phyloP scores from a whole-genome alignment of 495 filamentous ascomycete genomes.

The Penicillium cosmopolitanum region DNA sequence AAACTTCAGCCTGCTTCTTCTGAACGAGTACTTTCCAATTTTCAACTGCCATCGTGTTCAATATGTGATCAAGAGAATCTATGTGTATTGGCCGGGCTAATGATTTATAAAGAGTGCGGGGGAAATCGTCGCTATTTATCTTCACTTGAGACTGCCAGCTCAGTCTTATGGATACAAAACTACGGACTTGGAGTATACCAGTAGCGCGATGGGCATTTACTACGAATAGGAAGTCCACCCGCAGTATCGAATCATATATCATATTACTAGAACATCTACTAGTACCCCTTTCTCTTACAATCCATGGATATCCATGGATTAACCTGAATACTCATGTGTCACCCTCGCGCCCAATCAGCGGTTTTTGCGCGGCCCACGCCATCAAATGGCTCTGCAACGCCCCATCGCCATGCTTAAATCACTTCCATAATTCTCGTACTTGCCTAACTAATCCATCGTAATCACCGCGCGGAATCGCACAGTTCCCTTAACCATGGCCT shows the following conservation, averaged over 20 bases:
- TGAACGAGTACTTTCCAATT: slow-evolving; percentile 28
- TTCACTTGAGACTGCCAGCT: too few species aligned
- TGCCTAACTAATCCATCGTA: slow-evolving; percentile 46
- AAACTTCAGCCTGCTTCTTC: slow-evolving; percentile 42
- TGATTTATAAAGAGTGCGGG: too few species aligned
- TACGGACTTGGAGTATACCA: too few species aligned
- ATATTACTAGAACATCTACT: too few species aligned
- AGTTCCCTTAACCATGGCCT: slow-evolving; percentile 47
- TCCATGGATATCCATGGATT: too few species aligned
- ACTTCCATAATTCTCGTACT: not conserved
- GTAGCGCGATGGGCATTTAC: not conserved
- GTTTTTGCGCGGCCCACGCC: slow-evolving; percentile 4
- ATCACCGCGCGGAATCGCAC: slow-evolving; percentile 56
- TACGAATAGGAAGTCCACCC: slow-evolving; percentile 2
- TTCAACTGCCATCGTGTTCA: slow-evolving; percentile 19
- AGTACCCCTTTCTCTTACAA: not conserved
- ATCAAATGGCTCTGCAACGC: not conserved
- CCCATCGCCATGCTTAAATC: not conserved
- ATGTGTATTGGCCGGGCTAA: not conserved
- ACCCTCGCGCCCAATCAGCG: not conserved
- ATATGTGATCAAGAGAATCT: not conserved
- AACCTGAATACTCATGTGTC: not conserved
- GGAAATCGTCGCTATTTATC: too few species aligned
- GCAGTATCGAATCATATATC: not conserved
- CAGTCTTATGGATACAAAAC: too few species aligned